phyloP scores from a whole-genome alignment of 768 basidiomycete genomes.

The Suillus subaureus region DNA sequence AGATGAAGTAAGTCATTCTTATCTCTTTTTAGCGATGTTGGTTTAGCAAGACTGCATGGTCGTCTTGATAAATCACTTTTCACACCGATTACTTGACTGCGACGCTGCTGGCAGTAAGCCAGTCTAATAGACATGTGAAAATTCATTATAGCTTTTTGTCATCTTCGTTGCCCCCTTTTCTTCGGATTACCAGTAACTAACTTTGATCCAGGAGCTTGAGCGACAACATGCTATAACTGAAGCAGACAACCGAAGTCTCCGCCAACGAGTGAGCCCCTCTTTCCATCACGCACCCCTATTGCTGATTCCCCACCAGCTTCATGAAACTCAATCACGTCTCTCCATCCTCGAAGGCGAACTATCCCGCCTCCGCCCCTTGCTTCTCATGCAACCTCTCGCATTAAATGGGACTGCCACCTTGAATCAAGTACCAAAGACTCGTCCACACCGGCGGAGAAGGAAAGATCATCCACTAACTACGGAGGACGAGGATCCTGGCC shows the following conservation, averaged over 20 bases:
- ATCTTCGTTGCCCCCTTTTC: not conserved
- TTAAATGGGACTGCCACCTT: slow-evolving; percentile 17
- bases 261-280: slow-evolving; percentile 54
- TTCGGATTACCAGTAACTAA: slow-evolving; percentile 15
- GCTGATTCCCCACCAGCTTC: slow-evolving; percentile 44
- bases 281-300: not conserved
- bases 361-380: slow-evolving; percentile 62
- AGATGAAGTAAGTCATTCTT: slow-evolving; percentile 45
- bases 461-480: slow-evolving; percentile 24
- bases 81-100: no score
- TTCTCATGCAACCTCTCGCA: slow-evolving; percentile 62
- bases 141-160: not conserved
- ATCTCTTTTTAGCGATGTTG: slow-evolving; percentile 6
- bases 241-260: slow-evolving; percentile 62
- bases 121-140: not conserved
- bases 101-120: not conserved
- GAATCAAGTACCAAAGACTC: slow-evolving; percentile 24
- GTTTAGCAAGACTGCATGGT: not conserved
- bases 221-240: slow-evolving; percentile 51
- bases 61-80: not conserved
- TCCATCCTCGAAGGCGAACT: slow-evolving; percentile 65
- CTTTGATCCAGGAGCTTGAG: slow-evolving; percentile 52
- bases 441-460: slow-evolving; percentile 29
- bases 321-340: slow-evolving; percentile 57
- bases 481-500: slow-evolving; percentile 31